phyloP scores from a whole-genome alignment of 2,329 filamentous ascomycete species.

The Xylaria sp. region DNA sequence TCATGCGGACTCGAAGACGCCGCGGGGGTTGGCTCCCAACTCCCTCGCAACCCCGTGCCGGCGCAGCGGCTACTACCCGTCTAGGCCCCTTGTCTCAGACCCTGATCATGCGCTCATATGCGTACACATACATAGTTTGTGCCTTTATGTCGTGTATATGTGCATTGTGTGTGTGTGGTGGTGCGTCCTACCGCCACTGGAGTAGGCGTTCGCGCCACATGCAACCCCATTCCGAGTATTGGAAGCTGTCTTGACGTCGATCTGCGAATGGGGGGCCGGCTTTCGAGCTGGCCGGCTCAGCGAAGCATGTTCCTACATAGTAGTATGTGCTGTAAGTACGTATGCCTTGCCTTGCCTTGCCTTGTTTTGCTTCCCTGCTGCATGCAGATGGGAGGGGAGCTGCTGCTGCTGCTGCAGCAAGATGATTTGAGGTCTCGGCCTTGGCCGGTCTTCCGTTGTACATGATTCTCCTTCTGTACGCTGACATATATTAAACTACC shows the following conservation, averaged over 20 bases:
- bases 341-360: constrained; percentile 1
- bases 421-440: constrained; percentile 24
- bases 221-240: background rate
- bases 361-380: no score
- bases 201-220: background rate
- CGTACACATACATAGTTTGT: background rate
- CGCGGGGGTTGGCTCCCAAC: background rate
- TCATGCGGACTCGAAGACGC: constrained; percentile 18
- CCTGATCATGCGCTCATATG: background rate
- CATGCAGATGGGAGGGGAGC: constrained; percentile 1
- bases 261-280: background rate
- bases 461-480: constrained; percentile 9
- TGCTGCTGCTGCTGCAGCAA: no score
- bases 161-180: background rate
- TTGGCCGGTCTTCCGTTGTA: constrained; percentile 10
- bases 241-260: background rate
- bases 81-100: no score
- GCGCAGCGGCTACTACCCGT: background rate
- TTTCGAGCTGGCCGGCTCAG: background rate
- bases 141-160: no score
- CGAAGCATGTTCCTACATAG: background rate
- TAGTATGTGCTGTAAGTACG: constrained; percentile 11
- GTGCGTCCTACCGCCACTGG: background rate
- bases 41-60: background rate
- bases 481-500: constrained; percentile 4